A percentile compares a stretch with the other conserved stretches of the same genome.
These are phyloP conservation scores for Penicillium chermesinum DNA, from an alignment of 495 filamentous ascomycete species.

Conservation along the genomic window DNA sequence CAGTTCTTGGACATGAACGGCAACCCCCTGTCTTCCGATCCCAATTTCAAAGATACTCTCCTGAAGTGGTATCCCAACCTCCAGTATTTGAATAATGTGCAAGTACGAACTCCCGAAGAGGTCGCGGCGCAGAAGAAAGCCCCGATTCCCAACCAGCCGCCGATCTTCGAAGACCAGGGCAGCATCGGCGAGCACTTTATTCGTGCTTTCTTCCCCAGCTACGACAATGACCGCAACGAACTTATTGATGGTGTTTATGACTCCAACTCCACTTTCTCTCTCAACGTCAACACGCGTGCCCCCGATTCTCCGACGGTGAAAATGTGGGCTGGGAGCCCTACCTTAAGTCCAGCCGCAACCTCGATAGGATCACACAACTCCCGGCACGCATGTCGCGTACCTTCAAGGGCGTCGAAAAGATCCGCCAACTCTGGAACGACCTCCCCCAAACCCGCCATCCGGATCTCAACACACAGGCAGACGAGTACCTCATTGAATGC, in stretches of 20 bases:
- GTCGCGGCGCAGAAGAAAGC: constrained; percentile 49
- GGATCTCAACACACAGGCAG: constrained; percentile 52
- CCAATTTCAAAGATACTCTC: constrained; percentile 63
- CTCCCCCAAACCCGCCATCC: constrained; percentile 77
- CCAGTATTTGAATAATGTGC: constrained; percentile 61
- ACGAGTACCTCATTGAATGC: constrained; percentile 78
- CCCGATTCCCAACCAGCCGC: constrained; percentile 62
- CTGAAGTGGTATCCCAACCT: constrained; percentile 77
- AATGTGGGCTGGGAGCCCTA: constrained; percentile 63
- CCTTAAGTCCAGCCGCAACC: constrained; percentile 75
- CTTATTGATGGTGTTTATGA: constrained; percentile 72
- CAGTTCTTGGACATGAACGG: constrained; percentile 72
- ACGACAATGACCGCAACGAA: constrained; percentile 63
- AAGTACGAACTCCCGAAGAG: constrained; percentile 67
- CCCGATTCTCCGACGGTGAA: constrained; percentile 46
- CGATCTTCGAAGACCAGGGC: constrained; percentile 70
- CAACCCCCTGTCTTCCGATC: constrained; percentile 64
- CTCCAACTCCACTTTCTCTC: constrained; percentile 67
- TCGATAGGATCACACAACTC: constrained; percentile 60
- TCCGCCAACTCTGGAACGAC: constrained; percentile 59
- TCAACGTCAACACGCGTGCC: constrained; percentile 63
- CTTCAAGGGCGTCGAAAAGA: constrained; percentile 59
- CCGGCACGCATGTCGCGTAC: constrained; percentile 57
- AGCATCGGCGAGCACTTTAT: constrained; percentile 72
- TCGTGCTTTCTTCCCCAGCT: constrained; percentile 65